Base-by-base conservation (phyloP, 2,329 filamentous ascomycete genomes). In the Ceratocystis albifundus region DNA sequence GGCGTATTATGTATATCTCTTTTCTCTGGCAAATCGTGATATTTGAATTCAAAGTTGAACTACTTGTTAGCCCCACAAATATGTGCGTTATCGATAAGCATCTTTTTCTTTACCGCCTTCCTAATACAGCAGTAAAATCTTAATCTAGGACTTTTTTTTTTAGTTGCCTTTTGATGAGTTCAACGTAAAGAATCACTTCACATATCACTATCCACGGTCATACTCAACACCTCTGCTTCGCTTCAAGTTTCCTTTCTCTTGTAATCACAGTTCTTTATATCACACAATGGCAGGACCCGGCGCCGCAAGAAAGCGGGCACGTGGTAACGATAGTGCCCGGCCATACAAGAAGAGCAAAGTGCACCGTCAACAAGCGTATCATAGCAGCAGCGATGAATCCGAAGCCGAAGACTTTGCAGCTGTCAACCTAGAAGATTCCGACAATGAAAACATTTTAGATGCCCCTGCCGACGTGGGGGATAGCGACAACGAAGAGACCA, bases 391-490 rank as follows among this genome's bases (percentile, higher is more conserved):
- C n/a, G 80, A 78, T 46, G 74, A 75, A n/a, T 72, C 76, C 4
- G 74, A 75, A 36, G 61, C 62, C 32, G 72, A 78, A 62, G 75
- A 76, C 64, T 82, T 82, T 71, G 74, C 78, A 36, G 77, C 81
- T 1, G 79, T 82, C 69, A 78, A 83, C 69, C 75, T 84, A 17
- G 76, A 83, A 62, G 81, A 83, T 71, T 83, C 81, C 4, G 82
- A 84, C 70, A 82, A 84, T 70, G 81, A 84, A 66, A 80, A 83
- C 65, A 77, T 84, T 64, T 78, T 82, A 70, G 80, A 83, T 70
- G 78, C 79, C 53, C 72, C 74, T 4, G 80, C 79, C 20, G 80
- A 83, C 53, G 76, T 78, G 53, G 76, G 74, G 8, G 74, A 71
- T 15, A 77, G 76, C 0, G 77, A 73, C 12, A 74, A 75, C 2